Evolutionary conservation across 2,329 filamentous ascomycete genomes (phyloP), one percentile per base, ranked within the genome.

Genomic region (Apiospora kogelbergensis): DNA sequence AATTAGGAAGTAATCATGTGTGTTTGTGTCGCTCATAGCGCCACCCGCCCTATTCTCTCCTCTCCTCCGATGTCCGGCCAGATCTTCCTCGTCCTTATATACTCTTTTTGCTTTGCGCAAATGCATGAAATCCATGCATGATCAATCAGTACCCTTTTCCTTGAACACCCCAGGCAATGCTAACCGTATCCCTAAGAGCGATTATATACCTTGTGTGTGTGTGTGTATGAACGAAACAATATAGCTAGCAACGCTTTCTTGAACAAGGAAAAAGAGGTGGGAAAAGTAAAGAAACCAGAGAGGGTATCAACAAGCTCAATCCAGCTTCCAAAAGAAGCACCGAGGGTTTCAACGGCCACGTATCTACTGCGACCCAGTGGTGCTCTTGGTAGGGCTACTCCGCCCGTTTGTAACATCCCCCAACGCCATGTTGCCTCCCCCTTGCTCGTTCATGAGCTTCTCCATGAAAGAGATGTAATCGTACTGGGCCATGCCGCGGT

Each of bases 391-490:
- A 17, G 77, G 76, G 60, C 77, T 79, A 64, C 57, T 70, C 57
- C 74, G 71, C 22, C 77, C 77, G 69, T 79, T 78, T 30, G 74
- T 74, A 67, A 73, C 72, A 67, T 76, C 75, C 53, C 73, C 72
- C n/a, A 75, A 67, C 42, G 70, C 68, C 48, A 17, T 40, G 24
- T 82, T 79, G 74, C 69, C 71, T 73, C 69, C 71, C 1, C 66
- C 71, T 20, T 71, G 72, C 20, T 70, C 69, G 2, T 71, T 68
- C 45, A 94, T 93, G 81, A 96, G 85, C 78, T 91, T 92, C 80
- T 98, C 92, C 96, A 99, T 99, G 80, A 98, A 99, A 72, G 89
- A 91, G 73, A 98, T 94, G 83, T 99, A 99, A 81, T 99, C 96
- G 80, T 91, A 99, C 81, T 98, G 97, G 45, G 92, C 89, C 77